Base-by-base conservation (phyloP, 441 rosid species). In the Jatropha multifida region DNA sequence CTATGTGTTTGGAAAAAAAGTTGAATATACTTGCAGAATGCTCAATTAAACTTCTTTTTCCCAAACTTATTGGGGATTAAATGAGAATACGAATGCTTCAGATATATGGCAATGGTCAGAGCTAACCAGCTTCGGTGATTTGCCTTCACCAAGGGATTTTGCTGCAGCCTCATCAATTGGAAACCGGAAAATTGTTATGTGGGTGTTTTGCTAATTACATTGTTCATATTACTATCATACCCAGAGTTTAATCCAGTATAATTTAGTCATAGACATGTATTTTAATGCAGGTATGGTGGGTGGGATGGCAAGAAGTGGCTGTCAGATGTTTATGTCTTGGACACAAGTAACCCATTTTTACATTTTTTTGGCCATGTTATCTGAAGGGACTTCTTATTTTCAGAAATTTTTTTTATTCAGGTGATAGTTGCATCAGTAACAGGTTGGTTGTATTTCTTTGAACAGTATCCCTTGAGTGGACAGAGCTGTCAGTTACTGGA, bases 101-200 rank as follows among this genome's bases (percentile, higher is more conserved):
- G 98, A 96, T 82, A 92, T 91, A 83, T 96, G 99, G 99, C 98
- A 96, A 80, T 96, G 98, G 99, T 91, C 98, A 61, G 98, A 96
- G 82, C 88, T 94, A 71, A 88, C 95, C 49, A 90, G 96, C 81
- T 92, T 90, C 13, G 98, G 98, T 66, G 98, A 92, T 87, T 86
- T 96, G 77, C 98, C 99, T 80, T 88, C 98, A n/a, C 87, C 90
- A 60, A 86, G 98, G 76, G 98, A 94, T 78, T 96, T 96, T 79
- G 84, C 98, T 82, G 96, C 98, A 27, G 97, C 94, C 62, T 89
- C 99, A 74, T 90, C 96, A 60, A 87, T 96, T 79, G 99, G 96
- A 69, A 94, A 81, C 82, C 88, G 75, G 76, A 96, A 96, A 77
- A 94, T 96, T 79, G 97, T 96, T 37, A 85, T 96, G 99, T 92